Base-by-base conservation (phyloP, 108 stramenopile genomes). In the Nannochloropsis oceanica region DNA sequence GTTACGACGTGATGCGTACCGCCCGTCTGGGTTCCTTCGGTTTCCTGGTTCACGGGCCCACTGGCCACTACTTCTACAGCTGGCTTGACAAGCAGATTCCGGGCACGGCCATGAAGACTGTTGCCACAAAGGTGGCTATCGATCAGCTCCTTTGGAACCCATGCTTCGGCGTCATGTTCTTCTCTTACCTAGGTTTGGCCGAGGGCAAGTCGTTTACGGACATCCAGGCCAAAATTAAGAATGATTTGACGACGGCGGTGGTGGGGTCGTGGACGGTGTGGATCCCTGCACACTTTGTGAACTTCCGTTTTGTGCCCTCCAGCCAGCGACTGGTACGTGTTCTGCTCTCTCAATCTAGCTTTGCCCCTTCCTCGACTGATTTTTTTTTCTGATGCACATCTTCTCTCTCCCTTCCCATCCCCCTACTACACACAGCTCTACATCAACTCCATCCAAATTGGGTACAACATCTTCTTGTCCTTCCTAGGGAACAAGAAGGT, bases 1-100 rank as follows among this genome's bases (percentile, higher is more conserved):
- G 59, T 10, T 93, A 97, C 87, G 96, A 98, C 92, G 86, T 94
- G 88, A 94, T 93, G 91, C 95, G 97, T 84, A 95, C 97, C 92
- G 80, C 84, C 0, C 85, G 92, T 93, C 86, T 96, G 91, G 87
- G 94, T 43, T 93, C 93, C 85, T 98, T 98, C 89, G 97, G 97
- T 84, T 93, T 96, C 91, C 91, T 97, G 80, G 96, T 96, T 92
- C 97, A 98, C 93, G 97, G 97, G 73, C 96, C 97, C 44, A 95
- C 96, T 81, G 97, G 97, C 81, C 97, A 98, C 92, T 98, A 93
- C 93, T 98, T 97, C 92, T 98, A 98, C 95, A 95, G 96, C 92
- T 96, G 95, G 93, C 92, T 98, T 44, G 97, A 98, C 85, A 81
- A 85, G 59, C 92, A 95, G 87, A 90, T 98, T 85, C 89, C 92